Conservation (phyloP, 306 rosid genomes). For the Astragalus membranaceus region DNA sequence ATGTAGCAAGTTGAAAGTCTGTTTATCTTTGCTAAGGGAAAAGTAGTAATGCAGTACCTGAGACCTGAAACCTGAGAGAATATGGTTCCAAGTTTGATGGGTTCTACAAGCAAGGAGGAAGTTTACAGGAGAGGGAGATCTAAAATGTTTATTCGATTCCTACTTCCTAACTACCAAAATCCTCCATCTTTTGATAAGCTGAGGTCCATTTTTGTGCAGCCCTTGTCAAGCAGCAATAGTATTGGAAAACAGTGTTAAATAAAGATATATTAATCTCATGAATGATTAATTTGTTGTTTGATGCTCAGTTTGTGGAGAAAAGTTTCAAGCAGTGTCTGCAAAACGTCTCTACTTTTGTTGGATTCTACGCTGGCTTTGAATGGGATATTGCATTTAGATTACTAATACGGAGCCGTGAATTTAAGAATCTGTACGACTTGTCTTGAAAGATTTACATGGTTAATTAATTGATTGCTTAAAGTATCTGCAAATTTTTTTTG, state of each 20-base stretch:
- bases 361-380: neutral
- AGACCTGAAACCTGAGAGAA: neutral
- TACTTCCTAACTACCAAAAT: neutral
- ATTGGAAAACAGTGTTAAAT: neutral
- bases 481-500: constrained; percentile 2
- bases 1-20: too few species aligned
- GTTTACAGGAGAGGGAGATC: neutral
- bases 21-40: neutral
- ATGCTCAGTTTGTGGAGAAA: neutral
- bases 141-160: too few species aligned
- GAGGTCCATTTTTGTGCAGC: neutral
- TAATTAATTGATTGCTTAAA: neutral
- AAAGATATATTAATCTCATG: neutral
- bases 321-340: neutral
- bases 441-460: constrained; percentile 9
- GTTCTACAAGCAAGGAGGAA: neutral
- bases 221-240: neutral
- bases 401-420: neutral
- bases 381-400: neutral
- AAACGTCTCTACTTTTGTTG: neutral
- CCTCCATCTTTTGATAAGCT: neutral
- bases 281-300: neutral
- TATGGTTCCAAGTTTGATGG: neutral
- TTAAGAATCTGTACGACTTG: neutral
- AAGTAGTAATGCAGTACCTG: neutral